Base-by-base conservation (phyloP, 2,329 filamentous ascomycete species). In the Epichloe hybrida region DNA sequence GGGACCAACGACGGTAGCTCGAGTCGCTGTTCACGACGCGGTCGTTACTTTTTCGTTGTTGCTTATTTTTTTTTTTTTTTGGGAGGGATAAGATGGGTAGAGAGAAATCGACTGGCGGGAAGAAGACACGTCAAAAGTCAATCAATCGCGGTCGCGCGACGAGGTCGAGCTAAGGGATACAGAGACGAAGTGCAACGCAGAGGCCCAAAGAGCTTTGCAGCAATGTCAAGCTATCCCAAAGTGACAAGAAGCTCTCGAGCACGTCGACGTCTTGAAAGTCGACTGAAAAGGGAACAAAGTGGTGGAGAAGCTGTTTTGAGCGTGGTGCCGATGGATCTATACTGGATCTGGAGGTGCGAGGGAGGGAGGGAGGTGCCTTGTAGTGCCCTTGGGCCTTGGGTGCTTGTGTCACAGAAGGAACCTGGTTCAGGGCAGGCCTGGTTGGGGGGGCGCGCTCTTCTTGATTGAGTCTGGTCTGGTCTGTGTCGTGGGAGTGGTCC, bases 221-320 rank as follows among this genome's bases (percentile, higher is more conserved):
- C 54, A 39, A 31, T 37, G 20, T 35, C 36, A 21, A 51, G 45
- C 52, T 52, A 31, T 52, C 52, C 50, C 48, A 48, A 47, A 50
- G 17, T 43, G 48, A 50, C 46, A 67, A 72, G 69, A 68, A 58
- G 54, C 56, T 59, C 59, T 62, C 45, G 51, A 41, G 39, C 51
- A 53, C 44, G 51, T 50, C 20, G 44, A 50, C 48, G 52, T 53
- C 52, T 51, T 48, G 52, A 53, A 51, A 49, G 52, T 45, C 35
- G 51, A 53, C 51, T 61, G 73, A 74, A 77, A 74, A 69, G 70
- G 69, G 64, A 70, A 77, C 72, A 70, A 46, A 69, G 67, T 71
- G 71, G 76, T 78, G 76, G 75, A 79, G 75, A 77, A 77, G 48
- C 76, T 80, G 70, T 69, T 79, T 80, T 77, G 76, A 77, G 76